These are phyloP conservation scores for Auricularia sp. DNA, from an alignment of 768 basidiomycete species.

Conservation along the genomic window DNA sequence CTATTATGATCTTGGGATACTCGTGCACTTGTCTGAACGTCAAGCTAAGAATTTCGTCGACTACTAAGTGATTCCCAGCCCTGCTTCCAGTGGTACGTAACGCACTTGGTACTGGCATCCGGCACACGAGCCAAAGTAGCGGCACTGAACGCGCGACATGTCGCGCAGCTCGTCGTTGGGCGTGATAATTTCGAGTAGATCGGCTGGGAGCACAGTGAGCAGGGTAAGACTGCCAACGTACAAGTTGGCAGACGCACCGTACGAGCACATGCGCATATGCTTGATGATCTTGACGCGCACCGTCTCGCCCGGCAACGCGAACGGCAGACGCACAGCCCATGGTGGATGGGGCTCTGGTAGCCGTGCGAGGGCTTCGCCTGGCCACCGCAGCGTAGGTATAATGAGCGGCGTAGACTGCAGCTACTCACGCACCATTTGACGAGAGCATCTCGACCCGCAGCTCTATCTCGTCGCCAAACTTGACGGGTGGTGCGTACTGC, in stretches of 20 bases:
- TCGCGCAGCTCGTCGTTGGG: slow-evolving; percentile 63
- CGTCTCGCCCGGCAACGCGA: slow-evolving; percentile 74
- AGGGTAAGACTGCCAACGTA: background rate
- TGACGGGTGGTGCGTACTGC: slow-evolving; percentile 53
- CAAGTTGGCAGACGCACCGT: background rate
- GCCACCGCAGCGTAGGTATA: background rate
- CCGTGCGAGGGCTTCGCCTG: slow-evolving; percentile 62
- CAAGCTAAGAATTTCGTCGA: too few relatives aligned
- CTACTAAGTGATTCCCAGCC: background rate
- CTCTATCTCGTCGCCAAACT: slow-evolving; percentile 51
- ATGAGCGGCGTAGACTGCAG: background rate
- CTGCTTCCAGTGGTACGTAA: background rate
- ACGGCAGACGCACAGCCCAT: slow-evolving; percentile 81
- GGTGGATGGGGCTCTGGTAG: slow-evolving; percentile 38
- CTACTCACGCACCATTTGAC: slow-evolving; percentile 42
- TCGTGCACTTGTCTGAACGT: too few relatives aligned
- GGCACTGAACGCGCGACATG: slow-evolving; percentile 55
- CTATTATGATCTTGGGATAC: too few relatives aligned
- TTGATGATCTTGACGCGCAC: slow-evolving; percentile 66
- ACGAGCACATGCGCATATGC: slow-evolving; percentile 59
- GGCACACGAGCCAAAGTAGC: slow-evolving; percentile 81
- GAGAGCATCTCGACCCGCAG: slow-evolving; percentile 56
- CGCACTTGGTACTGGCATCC: slow-evolving; percentile 91
- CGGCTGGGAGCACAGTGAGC: slow-evolving; percentile 32
- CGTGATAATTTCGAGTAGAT: slow-evolving; percentile 53